A percentile compares a stretch with the other conserved stretches of the same genome.
Conservation (phyloP, 352 stramenopile genomes). For the Globisporangium nunn region DNA sequence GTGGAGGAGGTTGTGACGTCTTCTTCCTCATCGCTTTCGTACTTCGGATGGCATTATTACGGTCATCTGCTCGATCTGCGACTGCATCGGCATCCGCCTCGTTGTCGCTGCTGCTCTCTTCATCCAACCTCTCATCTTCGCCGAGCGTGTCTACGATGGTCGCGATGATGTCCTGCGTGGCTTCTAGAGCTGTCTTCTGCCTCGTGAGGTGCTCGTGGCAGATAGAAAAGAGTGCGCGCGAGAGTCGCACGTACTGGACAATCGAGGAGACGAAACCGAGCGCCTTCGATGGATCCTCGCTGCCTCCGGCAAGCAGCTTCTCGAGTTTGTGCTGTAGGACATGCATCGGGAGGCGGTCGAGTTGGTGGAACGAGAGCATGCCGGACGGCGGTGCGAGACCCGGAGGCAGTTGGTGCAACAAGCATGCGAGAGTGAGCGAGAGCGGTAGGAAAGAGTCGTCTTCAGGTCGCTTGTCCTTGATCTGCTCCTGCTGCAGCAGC, state of each 20-base stretch:
- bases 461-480: slow-evolving; percentile 28
- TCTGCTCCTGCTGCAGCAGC: slow-evolving; percentile 38
- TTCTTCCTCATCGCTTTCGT: not conserved
- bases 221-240: slow-evolving; percentile 27
- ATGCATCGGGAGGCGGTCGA: slow-evolving; percentile 29
- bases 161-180: slow-evolving; percentile 21
- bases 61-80: not conserved
- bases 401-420: slow-evolving; percentile 36
- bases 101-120: not conserved
- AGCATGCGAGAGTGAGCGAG: slow-evolving; percentile 35
- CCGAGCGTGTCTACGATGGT: slow-evolving; percentile 13
- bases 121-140: slow-evolving; percentile 2
- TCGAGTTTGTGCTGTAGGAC: slow-evolving; percentile 26
- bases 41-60: not conserved
- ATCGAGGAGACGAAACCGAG: slow-evolving; percentile 31
- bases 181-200: slow-evolving; percentile 20
- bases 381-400: slow-evolving; percentile 28
- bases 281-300: slow-evolving; percentile 16
- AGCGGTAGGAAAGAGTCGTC: slow-evolving; percentile 48
- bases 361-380: slow-evolving; percentile 29
- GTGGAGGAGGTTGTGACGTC: not conserved
- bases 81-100: not conserved
- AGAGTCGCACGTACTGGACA: slow-evolving; percentile 30
- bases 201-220: slow-evolving; percentile 37
- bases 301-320: slow-evolving; percentile 4